Evolutionary conservation across 208 protist species (phyloP), one percentile per base, ranked within the genome.

Genomic region (Trichomonas vaginalis): DNA sequence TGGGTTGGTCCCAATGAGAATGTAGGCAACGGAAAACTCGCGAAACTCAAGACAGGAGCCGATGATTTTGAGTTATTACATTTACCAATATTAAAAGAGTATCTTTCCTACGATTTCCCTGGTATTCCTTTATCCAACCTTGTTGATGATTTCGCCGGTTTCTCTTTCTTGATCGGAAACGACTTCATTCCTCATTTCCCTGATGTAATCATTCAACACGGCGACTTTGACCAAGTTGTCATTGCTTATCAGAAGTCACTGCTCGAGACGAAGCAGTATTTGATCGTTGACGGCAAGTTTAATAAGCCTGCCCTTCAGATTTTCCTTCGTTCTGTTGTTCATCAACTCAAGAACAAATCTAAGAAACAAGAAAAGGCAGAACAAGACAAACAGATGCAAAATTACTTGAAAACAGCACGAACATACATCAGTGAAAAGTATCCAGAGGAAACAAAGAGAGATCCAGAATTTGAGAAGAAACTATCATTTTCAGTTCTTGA

Each of bases 141-240:
- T 51, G 23, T 92, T 32, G 86, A 92, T 92, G 86, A 92, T n/a
- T 92, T 92, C 39, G 17, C 86, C 23, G 45, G 40, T n/a, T 32
- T 92, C 45, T 92, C 86, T 39, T 92, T 51, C 51, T 39, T 92
- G 8, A 48, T 92, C 39, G 86, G 86, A 35, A 92, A 92, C 51
- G 86, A 92, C n/a, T 92, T 92, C 35, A 92, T 92, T 92, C 86
- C 86, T 39, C 86, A 92, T 47, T 92, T 92, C 51, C 86, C 86
- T 35, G 86, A 92, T 92, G 27, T 92, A 35, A 92, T 42, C 8
- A 92, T 92, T 39, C 40, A 48, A 35, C 15, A 92, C 27, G 86
- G 86, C 12, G 86, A 92, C 9, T 92, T 92, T 51, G 23, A 35
- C 17, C 14, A 48, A 35, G 46, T 92, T 92, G 86, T 92, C 6